These are phyloP conservation scores for Cladosporium sp. DNA, from an alignment of 2,329 filamentous ascomycete genomes.

Conservation along the genomic window DNA sequence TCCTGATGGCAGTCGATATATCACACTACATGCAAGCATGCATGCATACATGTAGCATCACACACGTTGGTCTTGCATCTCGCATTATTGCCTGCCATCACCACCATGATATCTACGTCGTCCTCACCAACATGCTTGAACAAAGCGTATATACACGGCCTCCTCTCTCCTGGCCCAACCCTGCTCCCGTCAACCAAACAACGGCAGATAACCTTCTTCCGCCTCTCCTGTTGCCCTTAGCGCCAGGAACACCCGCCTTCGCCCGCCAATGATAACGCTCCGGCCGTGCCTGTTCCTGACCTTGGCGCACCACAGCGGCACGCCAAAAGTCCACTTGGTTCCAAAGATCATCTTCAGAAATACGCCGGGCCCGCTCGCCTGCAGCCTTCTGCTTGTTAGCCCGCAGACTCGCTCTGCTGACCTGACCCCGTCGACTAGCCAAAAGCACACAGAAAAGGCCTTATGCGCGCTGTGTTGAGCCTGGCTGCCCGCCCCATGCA, in stretches of 20 bases:
- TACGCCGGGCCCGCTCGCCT: slow-evolving; percentile 11
- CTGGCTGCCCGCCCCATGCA: slow-evolving; percentile 2
- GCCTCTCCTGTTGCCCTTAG: background rate
- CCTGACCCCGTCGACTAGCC: slow-evolving; percentile 2
- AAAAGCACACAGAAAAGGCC: background rate
- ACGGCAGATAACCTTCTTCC: slow-evolving; percentile 8
- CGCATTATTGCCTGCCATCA: background rate
- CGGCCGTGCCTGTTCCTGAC: background rate
- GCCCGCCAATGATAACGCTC: slow-evolving; percentile 10
- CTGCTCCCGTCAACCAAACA: background rate
- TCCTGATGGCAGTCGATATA: background rate
- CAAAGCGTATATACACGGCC: background rate
- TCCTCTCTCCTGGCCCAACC: background rate
- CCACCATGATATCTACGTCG: background rate
- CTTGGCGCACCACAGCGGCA: background rate
- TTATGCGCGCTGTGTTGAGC: background rate
- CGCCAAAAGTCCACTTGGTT: background rate
- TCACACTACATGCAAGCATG: background rate
- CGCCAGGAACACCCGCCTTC: slow-evolving; percentile 18
- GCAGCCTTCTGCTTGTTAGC: background rate
- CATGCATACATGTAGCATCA: background rate
- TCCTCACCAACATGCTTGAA: background rate
- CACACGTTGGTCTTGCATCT: background rate
- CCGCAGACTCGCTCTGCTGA: background rate
- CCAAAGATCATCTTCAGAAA: slow-evolving; percentile 15